Percentiles rank a stretch among this genome's conserved stretches.
Conservation (phyloP, 1,284 basidiomycete genomes). For the Porogramme epimiltina region DNA sequence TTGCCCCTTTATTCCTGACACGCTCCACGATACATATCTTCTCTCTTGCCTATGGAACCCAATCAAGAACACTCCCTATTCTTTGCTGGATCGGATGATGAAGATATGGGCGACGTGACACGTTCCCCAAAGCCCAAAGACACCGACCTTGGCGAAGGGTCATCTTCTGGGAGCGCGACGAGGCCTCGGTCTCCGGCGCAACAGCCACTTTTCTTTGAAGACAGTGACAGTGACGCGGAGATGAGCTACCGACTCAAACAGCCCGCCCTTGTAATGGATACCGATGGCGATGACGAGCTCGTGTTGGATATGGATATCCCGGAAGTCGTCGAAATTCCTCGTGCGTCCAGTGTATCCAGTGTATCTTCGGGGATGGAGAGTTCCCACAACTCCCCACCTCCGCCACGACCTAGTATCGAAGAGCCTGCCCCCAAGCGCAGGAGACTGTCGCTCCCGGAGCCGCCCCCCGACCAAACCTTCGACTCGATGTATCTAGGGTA, state of each 20-base stretch:
- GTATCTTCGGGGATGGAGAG: constrained; percentile 28
- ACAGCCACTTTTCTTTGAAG: constrained; percentile 53
- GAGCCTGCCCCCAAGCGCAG: constrained; percentile 48
- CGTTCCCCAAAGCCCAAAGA: constrained; percentile 17
- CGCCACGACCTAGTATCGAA: constrained; percentile 2
- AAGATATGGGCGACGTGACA: constrained; percentile 18
- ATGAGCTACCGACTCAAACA: not conserved
- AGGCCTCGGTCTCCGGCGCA: constrained; percentile 7
- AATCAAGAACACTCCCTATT: constrained; percentile 29
- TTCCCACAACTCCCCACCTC: constrained; percentile 29
- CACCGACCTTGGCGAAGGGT: too few species aligned
- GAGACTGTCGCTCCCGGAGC: constrained; percentile 35
- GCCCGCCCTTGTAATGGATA: not conserved
- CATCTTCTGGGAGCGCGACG: not conserved
- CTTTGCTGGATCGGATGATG: constrained; percentile 41
- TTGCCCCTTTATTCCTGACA: not conserved
- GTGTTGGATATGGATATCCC: constrained; percentile 50
- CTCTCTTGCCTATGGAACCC: constrained; percentile 2
- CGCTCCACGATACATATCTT: not conserved
- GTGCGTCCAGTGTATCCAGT: constrained; percentile 46
- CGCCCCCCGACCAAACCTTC: constrained; percentile 4
- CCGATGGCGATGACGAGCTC: constrained; percentile 37
- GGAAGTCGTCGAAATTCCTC: constrained; percentile 24
- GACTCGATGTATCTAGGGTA: constrained; percentile 60
- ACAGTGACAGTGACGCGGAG: constrained; percentile 58